These are phyloP conservation scores for Pythium insidiosum DNA, from an alignment of 352 stramenopile genomes.

Conservation along the genomic window DNA sequence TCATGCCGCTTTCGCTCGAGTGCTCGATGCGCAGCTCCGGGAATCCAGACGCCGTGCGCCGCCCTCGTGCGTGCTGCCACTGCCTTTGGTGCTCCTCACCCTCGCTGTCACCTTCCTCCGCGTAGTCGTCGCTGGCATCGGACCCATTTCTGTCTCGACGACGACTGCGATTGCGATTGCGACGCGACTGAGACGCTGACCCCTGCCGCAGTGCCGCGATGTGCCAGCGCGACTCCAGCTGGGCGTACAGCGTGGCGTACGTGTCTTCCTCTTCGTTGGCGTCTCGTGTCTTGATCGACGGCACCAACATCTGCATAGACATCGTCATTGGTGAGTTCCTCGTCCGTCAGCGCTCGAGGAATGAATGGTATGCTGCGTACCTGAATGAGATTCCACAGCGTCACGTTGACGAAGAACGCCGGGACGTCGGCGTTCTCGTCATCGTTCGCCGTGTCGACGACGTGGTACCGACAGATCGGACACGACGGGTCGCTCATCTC, in stretches of 20 bases:
- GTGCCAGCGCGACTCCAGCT: conserved; percentile 49
- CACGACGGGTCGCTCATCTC: conserved; percentile 15
- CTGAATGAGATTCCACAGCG: conserved; percentile 65
- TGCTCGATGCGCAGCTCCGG: conserved; percentile 48
- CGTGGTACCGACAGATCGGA: conserved; percentile 16
- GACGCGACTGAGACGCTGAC: neutral
- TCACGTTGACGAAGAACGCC: conserved; percentile 53
- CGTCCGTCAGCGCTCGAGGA: no score
- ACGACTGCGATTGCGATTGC: neutral
- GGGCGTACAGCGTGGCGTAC: conserved; percentile 35
- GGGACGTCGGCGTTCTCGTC: neutral
- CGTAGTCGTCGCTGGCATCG: conserved; percentile 5
- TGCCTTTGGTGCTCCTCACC: conserved; percentile 4
- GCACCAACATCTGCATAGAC: conserved; percentile 27
- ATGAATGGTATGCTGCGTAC: no score
- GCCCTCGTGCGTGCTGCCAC: conserved; percentile 1
- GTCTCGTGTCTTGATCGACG: conserved; percentile 10
- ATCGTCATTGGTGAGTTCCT: neutral
- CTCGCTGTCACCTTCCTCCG: conserved; percentile 2
- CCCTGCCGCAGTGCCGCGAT: conserved; percentile 28
- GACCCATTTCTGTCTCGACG: conserved; percentile 5
- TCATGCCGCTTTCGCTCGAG: conserved; percentile 33
- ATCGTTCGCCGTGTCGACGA: conserved; percentile 4
- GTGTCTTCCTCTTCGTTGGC: conserved; percentile 34
- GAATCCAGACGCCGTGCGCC: conserved; percentile 15